phyloP scores from a whole-genome alignment of 768 basidiomycete genomes.

The Agaricus blazei region DNA sequence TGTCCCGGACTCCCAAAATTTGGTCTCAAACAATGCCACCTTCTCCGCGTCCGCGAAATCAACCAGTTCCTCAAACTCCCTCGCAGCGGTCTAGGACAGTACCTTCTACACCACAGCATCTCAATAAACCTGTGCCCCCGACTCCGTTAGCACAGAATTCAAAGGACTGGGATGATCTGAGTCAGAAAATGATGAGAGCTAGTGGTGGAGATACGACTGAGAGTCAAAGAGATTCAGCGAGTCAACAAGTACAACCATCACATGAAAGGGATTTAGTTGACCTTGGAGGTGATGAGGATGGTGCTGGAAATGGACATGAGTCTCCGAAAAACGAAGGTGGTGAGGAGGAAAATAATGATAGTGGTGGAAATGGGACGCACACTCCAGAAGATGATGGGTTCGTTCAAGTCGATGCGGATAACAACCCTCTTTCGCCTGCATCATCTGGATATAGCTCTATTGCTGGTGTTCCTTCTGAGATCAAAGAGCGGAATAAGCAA shows the following conservation, averaged over 20 bases:
- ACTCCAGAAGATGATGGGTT: background rate
- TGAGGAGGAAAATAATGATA: background rate
- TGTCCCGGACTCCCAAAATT: background rate
- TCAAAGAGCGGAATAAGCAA: constrained; percentile 7
- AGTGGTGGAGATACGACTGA: background rate
- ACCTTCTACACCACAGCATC: background rate
- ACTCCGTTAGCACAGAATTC: background rate
- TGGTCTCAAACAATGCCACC: background rate
- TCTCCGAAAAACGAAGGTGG: background rate
- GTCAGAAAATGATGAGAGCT: background rate
- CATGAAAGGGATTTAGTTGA: background rate
- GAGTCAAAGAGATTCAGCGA: background rate
- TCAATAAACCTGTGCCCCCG: background rate
- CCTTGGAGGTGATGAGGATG: background rate
- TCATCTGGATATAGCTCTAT: constrained; percentile 1
- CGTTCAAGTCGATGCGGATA: background rate
- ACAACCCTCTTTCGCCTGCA: constrained; percentile 3
- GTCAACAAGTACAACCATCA: background rate
- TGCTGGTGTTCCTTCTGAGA: constrained; percentile 1
- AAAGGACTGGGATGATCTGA: background rate
- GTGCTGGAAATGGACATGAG: background rate
- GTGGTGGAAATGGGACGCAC: background rate
- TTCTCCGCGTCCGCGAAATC: background rate
- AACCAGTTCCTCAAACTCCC: background rate
- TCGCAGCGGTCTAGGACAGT: background rate